Percentiles rank a stretch among this genome's conserved stretches.
Evolutionary conservation across 2,329 filamentous ascomycete genomes (phyloP).

Genomic region (Cladophialophora bantiana): DNA sequence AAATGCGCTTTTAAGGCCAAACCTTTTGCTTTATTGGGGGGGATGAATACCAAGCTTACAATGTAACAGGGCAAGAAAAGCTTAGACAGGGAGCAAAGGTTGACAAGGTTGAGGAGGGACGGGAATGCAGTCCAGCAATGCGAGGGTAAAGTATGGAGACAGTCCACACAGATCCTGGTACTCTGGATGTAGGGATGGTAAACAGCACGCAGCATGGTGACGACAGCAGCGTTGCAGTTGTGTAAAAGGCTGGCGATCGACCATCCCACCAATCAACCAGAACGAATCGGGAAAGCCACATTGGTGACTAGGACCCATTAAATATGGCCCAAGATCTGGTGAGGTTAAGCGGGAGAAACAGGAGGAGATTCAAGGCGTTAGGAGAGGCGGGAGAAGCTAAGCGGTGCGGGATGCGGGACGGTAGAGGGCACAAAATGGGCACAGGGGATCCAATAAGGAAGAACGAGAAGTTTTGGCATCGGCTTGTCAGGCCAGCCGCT

Average conservation of each 20-base stretch:
- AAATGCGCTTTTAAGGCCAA: background rate
- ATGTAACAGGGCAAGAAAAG: slow-evolving; percentile 2
- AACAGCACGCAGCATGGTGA: slow-evolving; percentile 4
- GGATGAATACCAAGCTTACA: background rate
- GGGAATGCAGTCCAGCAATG: background rate
- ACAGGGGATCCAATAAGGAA: slow-evolving; percentile 7
- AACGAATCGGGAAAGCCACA: background rate
- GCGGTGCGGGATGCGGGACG: slow-evolving; percentile 9
- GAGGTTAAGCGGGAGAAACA: slow-evolving; percentile 6
- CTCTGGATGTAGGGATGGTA: background rate
- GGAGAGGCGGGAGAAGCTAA: slow-evolving; percentile 4
- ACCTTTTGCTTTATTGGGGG: background rate
- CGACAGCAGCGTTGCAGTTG: slow-evolving; percentile 8
- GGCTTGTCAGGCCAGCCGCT: background rate
- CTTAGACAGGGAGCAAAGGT: background rate
- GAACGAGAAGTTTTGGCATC: background rate
- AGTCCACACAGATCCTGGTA: background rate
- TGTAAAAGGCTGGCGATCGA: slow-evolving; percentile 14
- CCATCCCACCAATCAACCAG: background rate
- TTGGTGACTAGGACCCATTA: background rate
- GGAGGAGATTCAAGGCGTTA: background rate
- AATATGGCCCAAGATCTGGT: background rate
- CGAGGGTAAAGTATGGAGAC: background rate
- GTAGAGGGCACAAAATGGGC: background rate
- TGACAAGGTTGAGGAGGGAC: background rate